Base-by-base conservation (phyloP, 371 early-diverging fungal genomes). In the Mortierella sp. region DNA sequence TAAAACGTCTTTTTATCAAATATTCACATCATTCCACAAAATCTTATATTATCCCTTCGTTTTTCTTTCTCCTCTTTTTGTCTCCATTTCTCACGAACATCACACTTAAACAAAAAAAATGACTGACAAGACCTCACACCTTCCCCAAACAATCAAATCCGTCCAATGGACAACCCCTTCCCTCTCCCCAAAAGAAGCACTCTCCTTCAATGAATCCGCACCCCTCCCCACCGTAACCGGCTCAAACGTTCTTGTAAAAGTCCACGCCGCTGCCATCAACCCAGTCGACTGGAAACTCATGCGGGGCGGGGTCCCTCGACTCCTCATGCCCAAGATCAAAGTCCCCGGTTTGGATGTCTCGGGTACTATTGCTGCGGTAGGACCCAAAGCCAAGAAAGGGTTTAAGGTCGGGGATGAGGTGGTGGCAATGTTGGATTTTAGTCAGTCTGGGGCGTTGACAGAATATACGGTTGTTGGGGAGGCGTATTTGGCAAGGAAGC, bases 181-280 rank as follows among this genome's bases (percentile, higher is more conserved):
- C 38, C 75, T 79, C 2, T 63, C 75, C 0, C 80, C 74, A 24
- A 18, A 51, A 5, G 83, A 88, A 1, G 35, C 75, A 54, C 77
- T 88, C 43, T 58, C 79, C 12, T 41, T 88, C 35, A 80, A 77
- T 35, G 74, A 78, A n/a, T 18, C 71, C 12, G 68, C 75, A 0
- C 81, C 86, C 4, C 56, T 88, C 16, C 83, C 81, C 8, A 24
- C 49, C 27, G 70, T 81, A n/a, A 76, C 70, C 54, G 87, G 90
- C 0, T 78, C 83, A 29, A 84, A 92, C 24, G 77, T 94, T 14
- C 80, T 95, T n/a, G 82, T 95, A 29, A 82, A 90, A 63, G 88
- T 95, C 54, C 84, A 88, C 27, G 92, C 92, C 10, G 88, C 91
- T 2, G 92, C 93, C 16, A 77, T 93, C n/a, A 95, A 95, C 65